These are phyloP conservation scores for Ophiostoma perfectum DNA, from an alignment of 2,329 filamentous ascomycete species.

Conservation along the genomic window DNA sequence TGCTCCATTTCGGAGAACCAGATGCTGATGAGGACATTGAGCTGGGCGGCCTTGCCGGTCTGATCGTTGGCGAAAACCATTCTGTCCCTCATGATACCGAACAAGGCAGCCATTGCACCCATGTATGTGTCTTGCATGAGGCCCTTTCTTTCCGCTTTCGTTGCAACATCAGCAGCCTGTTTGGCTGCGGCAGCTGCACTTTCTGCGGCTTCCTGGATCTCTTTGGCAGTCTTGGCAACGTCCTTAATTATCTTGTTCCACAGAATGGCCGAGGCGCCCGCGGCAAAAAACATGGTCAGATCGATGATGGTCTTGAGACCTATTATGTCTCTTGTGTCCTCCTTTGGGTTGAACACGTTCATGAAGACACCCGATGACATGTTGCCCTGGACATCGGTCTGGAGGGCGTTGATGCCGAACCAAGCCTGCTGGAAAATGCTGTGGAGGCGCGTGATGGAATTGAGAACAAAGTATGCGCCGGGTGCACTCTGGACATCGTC, in stretches of 20 bases:
- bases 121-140: neutral
- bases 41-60: neutral
- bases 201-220: too few relatives aligned
- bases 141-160: neutral
- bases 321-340: neutral
- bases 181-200: too few relatives aligned
- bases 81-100: neutral
- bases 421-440: constrained; percentile 4
- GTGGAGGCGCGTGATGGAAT: neutral
- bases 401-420: neutral
- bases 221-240: too few relatives aligned
- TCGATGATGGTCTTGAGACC: neutral
- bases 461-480: neutral
- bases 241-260: neutral
- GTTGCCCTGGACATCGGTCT: neutral
- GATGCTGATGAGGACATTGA: neutral
- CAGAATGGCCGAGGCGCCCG: neutral
- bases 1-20: neutral
- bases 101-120: neutral
- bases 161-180: too few relatives aligned
- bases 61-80: neutral
- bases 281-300: neutral
- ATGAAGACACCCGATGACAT: neutral
- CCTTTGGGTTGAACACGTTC: neutral
- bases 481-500: neutral